Percentiles rank a stretch among this genome's conserved stretches.
Conservation (phyloP, 768 basidiomycete species). For the Lentinus brumalis region DNA sequence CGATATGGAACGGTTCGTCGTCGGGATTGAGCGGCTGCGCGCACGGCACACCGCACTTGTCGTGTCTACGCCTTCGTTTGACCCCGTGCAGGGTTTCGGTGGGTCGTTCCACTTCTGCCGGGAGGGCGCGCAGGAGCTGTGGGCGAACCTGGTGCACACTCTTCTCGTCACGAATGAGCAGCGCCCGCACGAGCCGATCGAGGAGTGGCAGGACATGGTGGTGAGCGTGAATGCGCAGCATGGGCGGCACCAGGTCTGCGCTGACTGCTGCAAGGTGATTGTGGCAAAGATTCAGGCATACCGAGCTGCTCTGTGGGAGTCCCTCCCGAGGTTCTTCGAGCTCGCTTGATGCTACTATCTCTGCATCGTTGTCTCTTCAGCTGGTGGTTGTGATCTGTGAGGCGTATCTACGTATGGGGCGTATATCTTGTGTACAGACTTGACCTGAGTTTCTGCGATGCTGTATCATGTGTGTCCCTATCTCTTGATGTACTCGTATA, state of each 20-base stretch:
- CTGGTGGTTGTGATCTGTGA: too few relatives aligned
- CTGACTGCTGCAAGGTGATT: conserved; percentile 7
- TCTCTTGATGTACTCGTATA: too few relatives aligned
- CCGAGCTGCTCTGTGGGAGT: conserved; percentile 16
- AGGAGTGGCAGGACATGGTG: conserved; percentile 18
- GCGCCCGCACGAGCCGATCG: conserved; percentile 14
- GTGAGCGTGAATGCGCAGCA: background rate
- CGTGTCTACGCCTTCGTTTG: background rate
- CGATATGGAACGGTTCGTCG: conserved; percentile 27
- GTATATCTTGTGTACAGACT: too few relatives aligned
- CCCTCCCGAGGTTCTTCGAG: conserved; percentile 14
- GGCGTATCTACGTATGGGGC: too few relatives aligned
- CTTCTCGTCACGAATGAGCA: background rate
- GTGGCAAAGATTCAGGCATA: background rate
- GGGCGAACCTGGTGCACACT: background rate
- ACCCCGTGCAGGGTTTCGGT: background rate
- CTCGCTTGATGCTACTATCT: conserved; percentile 2
- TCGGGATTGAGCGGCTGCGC: conserved; percentile 26
- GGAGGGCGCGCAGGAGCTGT: conserved; percentile 2
- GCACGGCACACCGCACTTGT: conserved; percentile 8
- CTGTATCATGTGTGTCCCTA: too few relatives aligned
- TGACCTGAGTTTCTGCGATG: too few relatives aligned
- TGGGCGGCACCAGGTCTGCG: conserved; percentile 9
- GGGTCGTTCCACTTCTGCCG: conserved; percentile 11
- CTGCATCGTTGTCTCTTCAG: too few relatives aligned